Conservation (phyloP, 2,329 filamentous ascomycete species). For the Grosmannia penicillata region DNA sequence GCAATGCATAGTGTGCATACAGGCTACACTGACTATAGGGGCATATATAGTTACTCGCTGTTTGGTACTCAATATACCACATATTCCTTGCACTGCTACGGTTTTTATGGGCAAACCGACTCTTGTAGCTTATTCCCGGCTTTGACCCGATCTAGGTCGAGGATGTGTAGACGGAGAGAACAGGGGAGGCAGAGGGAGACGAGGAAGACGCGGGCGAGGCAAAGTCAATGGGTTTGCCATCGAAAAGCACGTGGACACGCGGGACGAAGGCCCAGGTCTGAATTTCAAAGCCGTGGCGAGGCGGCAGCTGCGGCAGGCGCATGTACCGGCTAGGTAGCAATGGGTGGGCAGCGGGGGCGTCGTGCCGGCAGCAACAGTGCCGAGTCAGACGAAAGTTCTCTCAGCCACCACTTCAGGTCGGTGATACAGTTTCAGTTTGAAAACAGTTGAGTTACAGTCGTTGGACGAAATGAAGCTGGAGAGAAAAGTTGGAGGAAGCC, state of each 20-base stretch:
- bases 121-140: too few species aligned
- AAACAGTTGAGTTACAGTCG: conserved; percentile 27
- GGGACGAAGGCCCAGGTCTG: conserved; percentile 54
- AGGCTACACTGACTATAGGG: too few species aligned
- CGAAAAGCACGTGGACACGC: conserved; percentile 36
- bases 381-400: neutral
- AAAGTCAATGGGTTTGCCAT: neutral
- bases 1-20: too few species aligned
- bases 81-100: too few species aligned
- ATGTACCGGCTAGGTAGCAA: conserved; percentile 44
- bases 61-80: too few species aligned
- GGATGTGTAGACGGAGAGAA: conserved; percentile 32
- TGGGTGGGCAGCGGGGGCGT: conserved; percentile 12
- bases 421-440: too few species aligned
- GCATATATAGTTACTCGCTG: too few species aligned
- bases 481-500: conserved; percentile 38
- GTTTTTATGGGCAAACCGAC: too few species aligned
- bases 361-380: too few species aligned
- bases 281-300: conserved; percentile 44
- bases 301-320: conserved; percentile 48
- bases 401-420: conserved; percentile 46
- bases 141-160: conserved; percentile 34
- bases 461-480: conserved; percentile 19
- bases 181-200: too few species aligned
- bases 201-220: neutral